phyloP scores from a whole-genome alignment of 805 yeast genomes.

The Candida ipomoeae region DNA sequence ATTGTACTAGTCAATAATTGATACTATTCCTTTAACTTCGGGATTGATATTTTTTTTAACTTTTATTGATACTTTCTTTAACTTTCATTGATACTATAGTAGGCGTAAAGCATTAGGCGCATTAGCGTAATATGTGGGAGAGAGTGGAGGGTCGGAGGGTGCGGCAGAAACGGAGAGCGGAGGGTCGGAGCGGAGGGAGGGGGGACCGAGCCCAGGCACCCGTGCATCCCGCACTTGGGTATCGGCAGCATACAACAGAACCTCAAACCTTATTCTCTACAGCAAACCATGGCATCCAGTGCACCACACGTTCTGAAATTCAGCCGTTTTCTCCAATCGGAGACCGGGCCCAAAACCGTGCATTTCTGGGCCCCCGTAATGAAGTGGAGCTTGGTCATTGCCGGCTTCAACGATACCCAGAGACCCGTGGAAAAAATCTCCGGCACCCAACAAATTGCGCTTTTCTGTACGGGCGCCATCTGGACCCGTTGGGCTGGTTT shows the following conservation, averaged over 20 bases:
- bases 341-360: slow-evolving; percentile 95
- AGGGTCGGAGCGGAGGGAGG: no score
- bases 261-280: no score
- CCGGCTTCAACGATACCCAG: slow-evolving; percentile 80
- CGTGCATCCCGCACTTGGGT: not conserved
- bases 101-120: no score
- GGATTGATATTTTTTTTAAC: no score
- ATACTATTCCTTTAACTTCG: no score
- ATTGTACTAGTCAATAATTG: no score
- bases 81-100: no score
- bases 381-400: slow-evolving; percentile 86
- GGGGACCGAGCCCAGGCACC: no score
- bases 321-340: slow-evolving; percentile 69
- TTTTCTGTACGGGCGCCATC: slow-evolving; percentile 85
- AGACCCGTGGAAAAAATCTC: slow-evolving; percentile 91
- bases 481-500: slow-evolving; percentile 98
- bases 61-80: no score
- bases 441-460: slow-evolving; percentile 84
- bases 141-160: no score
- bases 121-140: no score
- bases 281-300: slow-evolving; percentile 22
- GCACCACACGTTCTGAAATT: slow-evolving; percentile 49
- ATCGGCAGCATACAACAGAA: not conserved
- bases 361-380: slow-evolving; percentile 82
- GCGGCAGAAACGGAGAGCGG: no score